Base-by-base conservation (phyloP, 2,329 filamentous ascomycete species). In the Sporothrix mexicana region DNA sequence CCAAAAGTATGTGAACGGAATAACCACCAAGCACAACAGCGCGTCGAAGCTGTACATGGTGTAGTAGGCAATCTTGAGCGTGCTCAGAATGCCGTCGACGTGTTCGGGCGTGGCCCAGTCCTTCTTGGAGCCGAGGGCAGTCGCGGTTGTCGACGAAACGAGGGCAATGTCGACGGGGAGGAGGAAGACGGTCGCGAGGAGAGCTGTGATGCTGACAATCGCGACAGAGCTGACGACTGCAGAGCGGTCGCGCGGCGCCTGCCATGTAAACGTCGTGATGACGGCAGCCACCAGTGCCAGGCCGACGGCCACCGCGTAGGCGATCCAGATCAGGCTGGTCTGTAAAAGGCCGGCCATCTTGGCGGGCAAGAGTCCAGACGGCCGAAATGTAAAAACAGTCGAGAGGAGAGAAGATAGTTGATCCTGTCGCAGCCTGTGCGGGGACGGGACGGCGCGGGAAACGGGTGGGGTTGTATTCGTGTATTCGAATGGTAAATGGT, bases 1-100 rank as follows among this genome's bases (percentile, higher is more conserved):
- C 90, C 92, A 98, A 81, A 99, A 99, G 84, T 99, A 99, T 66
- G 95, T 92, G 80, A 99, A 99, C 0, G 96, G 96, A 23, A 98
- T 92, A 61, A 97, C 88, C 20, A 98, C 81, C 62, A 99, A 85
- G 79, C 96, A 99, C 12, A 99, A 88, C 6, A 98, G 80, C 0
- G 94, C 93, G 81, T 99, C 96, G 76, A 98, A 85, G 77, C 93
- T 96, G 84, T 98, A 99, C 0, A 99, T 87, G 0, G 90, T 87
- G 82, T 98, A 98, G 84, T 99, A 99, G 73, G 97, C 92, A 73
- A 97, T 88, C 80, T 93, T 93, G 76, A 99, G 86, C 0, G 93
- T 94, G 75, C 90, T 86, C 17, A 95, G 85, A 72, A 98, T 97
- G 75, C 88, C 87, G 75, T 93, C 88, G 74, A 98, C 90, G 70